phyloP scores from a whole-genome alignment of 768 basidiomycete species.

The Pholiota microspora region DNA sequence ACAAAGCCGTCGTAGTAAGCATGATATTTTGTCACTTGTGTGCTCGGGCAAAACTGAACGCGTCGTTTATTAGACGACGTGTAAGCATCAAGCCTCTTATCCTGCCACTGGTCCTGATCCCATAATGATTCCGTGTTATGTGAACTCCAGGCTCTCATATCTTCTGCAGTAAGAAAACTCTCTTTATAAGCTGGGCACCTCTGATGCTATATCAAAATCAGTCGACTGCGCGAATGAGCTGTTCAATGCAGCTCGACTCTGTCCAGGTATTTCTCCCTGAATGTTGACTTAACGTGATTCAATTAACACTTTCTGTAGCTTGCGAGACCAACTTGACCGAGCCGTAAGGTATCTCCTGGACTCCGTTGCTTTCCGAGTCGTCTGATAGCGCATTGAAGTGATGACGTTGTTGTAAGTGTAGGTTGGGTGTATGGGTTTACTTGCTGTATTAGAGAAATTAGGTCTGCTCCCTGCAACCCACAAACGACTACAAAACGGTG shows the following conservation, averaged over 20 bases:
- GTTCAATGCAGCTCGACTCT: slow-evolving; percentile 74
- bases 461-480: slow-evolving; percentile 82
- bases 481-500: slow-evolving; percentile 91
- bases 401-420: slow-evolving; percentile 62
- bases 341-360: slow-evolving; percentile 47
- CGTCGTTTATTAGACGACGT: slow-evolving; percentile 24
- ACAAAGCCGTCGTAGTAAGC: slow-evolving; percentile 84
- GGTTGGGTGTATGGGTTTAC: neutral
- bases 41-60: neutral
- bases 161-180: slow-evolving; percentile 62
- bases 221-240: slow-evolving; percentile 86
- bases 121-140: no score
- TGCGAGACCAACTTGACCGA: slow-evolving; percentile 80
- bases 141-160: slow-evolving; percentile 71
- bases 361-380: neutral
- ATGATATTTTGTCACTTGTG: neutral
- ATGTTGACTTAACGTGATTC: neutral
- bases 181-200: slow-evolving; percentile 9
- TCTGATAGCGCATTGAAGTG: slow-evolving; percentile 29
- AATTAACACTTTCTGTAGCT: slow-evolving; percentile 37
- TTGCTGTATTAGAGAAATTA: slow-evolving; percentile 22
- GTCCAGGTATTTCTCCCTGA: slow-evolving; percentile 53
- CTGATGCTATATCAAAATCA: slow-evolving; percentile 22
- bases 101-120: neutral
- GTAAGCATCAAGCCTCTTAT: slow-evolving; percentile 12